phyloP scores from a whole-genome alignment of 75 land plant species.

The Isoetes taiwanensis region DNA sequence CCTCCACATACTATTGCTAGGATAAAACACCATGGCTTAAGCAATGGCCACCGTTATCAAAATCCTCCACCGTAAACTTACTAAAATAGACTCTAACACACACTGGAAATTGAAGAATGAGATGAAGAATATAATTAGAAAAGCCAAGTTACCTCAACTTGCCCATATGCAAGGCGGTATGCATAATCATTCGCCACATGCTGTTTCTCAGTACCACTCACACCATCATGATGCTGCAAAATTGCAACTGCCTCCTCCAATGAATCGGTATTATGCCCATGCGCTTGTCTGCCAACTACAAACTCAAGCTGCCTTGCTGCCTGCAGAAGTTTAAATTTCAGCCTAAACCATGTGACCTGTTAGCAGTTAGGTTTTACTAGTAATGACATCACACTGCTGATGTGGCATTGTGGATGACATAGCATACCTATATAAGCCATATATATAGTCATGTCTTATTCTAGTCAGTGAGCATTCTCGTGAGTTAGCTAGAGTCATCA shows the following conservation, averaged over 20 bases:
- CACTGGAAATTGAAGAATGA: neutral
- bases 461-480: too few relatives aligned
- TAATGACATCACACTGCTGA: too few relatives aligned
- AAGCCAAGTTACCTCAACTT: slow-evolving; percentile 6
- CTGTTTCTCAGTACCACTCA: slow-evolving; percentile 32
- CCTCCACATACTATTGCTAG: too few relatives aligned
- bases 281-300: slow-evolving; percentile 14
- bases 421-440: too few relatives aligned
- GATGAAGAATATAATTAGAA: too few relatives aligned
- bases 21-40: too few relatives aligned
- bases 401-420: too few relatives aligned
- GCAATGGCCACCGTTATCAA: neutral
- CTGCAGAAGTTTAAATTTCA: too few relatives aligned
- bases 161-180: slow-evolving; percentile 13
- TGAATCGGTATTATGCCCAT: slow-evolving; percentile 22
- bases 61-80: neutral
- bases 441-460: too few relatives aligned
- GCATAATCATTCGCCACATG: slow-evolving; percentile 38
- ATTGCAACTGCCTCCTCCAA: slow-evolving; percentile 30
- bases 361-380: too few relatives aligned
- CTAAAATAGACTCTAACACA: neutral
- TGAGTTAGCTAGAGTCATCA: too few relatives aligned
- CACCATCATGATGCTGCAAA: slow-evolving; percentile 36
- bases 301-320: slow-evolving; percentile 33
- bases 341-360: too few relatives aligned